Conservation (phyloP, 768 basidiomycete species). For the Inosperma sp. region DNA sequence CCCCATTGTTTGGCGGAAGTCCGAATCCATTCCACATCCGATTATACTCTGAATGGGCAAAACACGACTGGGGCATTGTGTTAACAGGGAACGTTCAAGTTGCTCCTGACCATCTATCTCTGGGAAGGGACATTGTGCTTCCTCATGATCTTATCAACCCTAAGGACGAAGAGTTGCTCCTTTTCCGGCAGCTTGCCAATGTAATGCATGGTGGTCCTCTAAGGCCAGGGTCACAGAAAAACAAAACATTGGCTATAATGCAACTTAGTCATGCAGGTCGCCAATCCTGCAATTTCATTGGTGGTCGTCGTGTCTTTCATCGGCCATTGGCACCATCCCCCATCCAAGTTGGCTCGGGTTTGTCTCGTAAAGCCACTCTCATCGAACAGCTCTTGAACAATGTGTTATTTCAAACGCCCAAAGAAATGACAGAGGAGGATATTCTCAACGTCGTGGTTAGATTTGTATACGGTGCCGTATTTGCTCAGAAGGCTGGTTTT, state of each 20-base stretch:
- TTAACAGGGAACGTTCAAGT: conserved; percentile 85
- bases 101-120: conserved; percentile 51
- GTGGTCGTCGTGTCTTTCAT: conserved; percentile 57
- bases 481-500: conserved; percentile 68
- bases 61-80: conserved; percentile 81
- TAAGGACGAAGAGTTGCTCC: conserved; percentile 38
- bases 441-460: conserved; percentile 54
- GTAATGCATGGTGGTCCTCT: conserved; percentile 41
- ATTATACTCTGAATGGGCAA: conserved; percentile 74
- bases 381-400: conserved; percentile 39
- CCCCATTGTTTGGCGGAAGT: conserved; percentile 57
- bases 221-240: not conserved
- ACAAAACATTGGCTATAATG: conserved; percentile 55
- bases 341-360: conserved; percentile 40
- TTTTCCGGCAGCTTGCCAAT: conserved; percentile 48
- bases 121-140: conserved; percentile 70
- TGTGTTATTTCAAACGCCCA: conserved; percentile 61
- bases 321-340: conserved; percentile 71
- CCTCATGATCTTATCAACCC: conserved; percentile 30
- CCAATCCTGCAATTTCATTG: conserved; percentile 71
- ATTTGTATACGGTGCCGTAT: conserved; percentile 63
- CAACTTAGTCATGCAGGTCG: conserved; percentile 83
- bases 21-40: conserved; percentile 61
- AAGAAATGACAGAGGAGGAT: conserved; percentile 52
- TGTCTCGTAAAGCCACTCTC: conserved; percentile 14